phyloP scores from a whole-genome alignment of 768 basidiomycete genomes.

The Suillus paluster region DNA sequence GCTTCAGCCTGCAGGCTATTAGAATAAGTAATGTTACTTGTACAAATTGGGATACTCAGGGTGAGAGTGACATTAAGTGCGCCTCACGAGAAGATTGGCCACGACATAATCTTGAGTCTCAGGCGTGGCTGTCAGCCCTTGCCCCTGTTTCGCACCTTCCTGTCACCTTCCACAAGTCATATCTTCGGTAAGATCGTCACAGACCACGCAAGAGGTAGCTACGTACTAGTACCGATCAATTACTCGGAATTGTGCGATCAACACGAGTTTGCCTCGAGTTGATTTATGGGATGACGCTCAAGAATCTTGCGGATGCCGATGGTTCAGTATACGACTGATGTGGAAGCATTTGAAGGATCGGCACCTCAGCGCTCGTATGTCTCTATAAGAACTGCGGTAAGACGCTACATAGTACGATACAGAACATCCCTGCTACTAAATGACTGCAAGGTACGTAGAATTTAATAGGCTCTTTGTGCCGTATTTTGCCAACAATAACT shows the following conservation, averaged over 20 bases:
- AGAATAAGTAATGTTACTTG: background rate
- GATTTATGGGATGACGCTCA: background rate
- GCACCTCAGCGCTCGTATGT: background rate
- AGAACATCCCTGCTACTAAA: background rate
- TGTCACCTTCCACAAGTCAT: background rate
- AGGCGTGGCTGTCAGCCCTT: background rate
- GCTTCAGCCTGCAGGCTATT: too few species aligned
- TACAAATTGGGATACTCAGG: background rate
- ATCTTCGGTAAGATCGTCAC: background rate
- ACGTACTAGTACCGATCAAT: background rate
- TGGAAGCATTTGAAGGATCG: background rate
- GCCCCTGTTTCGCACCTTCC: background rate
- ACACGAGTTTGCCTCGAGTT: slow-evolving; percentile 1
- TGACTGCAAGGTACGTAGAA: background rate
- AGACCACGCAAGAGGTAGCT: background rate
- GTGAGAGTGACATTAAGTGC: background rate
- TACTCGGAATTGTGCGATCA: background rate
- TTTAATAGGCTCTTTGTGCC: background rate
- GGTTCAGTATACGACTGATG: background rate
- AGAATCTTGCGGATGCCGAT: too few species aligned
- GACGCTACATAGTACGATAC: background rate
- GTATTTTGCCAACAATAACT: background rate
- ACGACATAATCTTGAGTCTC: background rate
- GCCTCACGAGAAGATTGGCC: background rate
- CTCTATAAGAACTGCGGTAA: background rate